Evolutionary conservation across 2,329 filamentous ascomycete species (phyloP), one percentile per base, ranked within the genome.

Genomic region (Rhinocladiella mackenziei): DNA sequence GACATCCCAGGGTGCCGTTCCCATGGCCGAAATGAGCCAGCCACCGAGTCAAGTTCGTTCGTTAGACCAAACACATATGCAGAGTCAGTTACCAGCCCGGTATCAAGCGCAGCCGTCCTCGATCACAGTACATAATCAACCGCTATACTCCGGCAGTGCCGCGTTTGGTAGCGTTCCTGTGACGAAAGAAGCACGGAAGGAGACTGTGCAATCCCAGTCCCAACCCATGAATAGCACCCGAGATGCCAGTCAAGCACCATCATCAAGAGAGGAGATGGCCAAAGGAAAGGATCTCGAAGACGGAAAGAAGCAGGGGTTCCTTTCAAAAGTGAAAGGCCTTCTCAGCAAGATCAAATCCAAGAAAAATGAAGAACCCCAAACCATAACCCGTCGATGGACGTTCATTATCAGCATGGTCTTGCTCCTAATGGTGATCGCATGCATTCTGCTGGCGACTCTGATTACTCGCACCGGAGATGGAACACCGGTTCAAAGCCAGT

Each of bases 361-460:
- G 20, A 14, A 31, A 5, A n/a, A 34, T 7, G 31, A 30, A 15
- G 20, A 41, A 11, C 5, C 33, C 79, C 57, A 73, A 73, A 58
- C 74, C 82, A 48, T 38, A 30, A 51, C 49, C 15, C 45, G 42
- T 2, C 39, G 33, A 10, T 51, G 42, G 48, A 72, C 83, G 13
- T 70, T 81, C 42, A 62, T 82, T 39, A 71, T 84, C 17, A 69
- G 80, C 15, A 58, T 85, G 8, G 70, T 78, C 1, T 67, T 88
- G 1, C 62, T 60, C 3, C 22, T 57, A 10, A 45, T 60, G 4
- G 44, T 62, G 10, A 53, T 58, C 6, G 43, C 82, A 15, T 68
- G 71, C 18, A 61, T 80, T 17, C 70, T 76, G 3, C 64, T 84
- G 8, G 75, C 74, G 0, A 73, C 80, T 9, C 72, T 77, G 1